These are phyloP conservation scores for Tuber calosporum DNA, from an alignment of 495 filamentous ascomycete species.

Conservation along the genomic window DNA sequence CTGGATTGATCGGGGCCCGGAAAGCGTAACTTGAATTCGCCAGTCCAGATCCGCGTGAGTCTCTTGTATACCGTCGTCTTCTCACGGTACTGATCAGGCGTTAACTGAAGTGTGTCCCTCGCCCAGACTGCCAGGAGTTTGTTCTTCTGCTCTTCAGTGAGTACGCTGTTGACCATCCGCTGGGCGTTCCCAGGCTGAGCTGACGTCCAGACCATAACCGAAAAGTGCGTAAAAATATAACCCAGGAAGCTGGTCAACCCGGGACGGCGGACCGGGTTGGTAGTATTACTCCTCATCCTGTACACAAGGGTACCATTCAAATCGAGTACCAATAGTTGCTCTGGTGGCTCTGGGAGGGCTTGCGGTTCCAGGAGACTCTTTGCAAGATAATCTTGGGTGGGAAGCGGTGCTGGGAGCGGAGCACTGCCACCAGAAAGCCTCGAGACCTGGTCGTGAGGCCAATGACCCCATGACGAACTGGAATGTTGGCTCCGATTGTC, in stretches of 20 bases:
- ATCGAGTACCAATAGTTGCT: constrained; percentile 75
- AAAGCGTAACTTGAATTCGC: constrained; percentile 49
- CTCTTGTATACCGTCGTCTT: constrained; percentile 85
- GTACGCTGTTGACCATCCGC: constrained; percentile 55
- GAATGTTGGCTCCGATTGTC: neutral
- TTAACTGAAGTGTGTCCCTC: constrained; percentile 69
- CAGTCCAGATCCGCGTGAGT: constrained; percentile 62
- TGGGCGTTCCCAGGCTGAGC: constrained; percentile 64
- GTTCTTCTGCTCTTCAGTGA: constrained; percentile 41
- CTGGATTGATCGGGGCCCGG: constrained; percentile 40
- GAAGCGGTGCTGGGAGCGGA: constrained; percentile 41
- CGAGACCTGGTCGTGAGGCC: neutral
- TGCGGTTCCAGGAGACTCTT: constrained; percentile 33
- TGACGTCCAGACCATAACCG: constrained; percentile 86
- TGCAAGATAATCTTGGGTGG: constrained; percentile 45
- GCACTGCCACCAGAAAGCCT: neutral
- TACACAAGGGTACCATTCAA: constrained; percentile 83
- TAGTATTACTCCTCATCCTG: constrained; percentile 46
- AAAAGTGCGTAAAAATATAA: constrained; percentile 59
- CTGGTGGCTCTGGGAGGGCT: constrained; percentile 38
- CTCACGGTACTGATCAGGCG: constrained; percentile 53
- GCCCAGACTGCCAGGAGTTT: constrained; percentile 65
- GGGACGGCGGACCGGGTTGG: constrained; percentile 49
- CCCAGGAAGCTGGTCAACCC: constrained; percentile 58
- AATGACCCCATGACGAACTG: neutral